A percentile compares a stretch with the other conserved stretches of the same genome.
These are phyloP conservation scores for Guyanaporus albipodus DNA, from an alignment of 768 basidiomycete genomes.

Conservation along the genomic window DNA sequence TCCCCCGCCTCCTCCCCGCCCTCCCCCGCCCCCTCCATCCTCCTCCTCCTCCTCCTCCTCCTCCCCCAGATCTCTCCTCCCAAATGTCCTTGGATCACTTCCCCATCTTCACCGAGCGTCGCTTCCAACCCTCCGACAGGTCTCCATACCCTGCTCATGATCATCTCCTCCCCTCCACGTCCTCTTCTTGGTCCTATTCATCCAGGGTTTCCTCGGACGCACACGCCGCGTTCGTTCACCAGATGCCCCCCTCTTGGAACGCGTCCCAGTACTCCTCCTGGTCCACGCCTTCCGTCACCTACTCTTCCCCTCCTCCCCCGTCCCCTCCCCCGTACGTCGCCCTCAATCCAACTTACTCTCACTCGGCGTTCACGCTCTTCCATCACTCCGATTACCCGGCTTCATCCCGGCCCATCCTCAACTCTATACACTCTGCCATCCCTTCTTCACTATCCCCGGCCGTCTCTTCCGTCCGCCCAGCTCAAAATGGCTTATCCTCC, in stretches of 20 bases:
- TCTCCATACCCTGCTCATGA: conserved; percentile 21
- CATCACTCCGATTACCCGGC: conserved; percentile 21
- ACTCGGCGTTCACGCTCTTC: conserved; percentile 17
- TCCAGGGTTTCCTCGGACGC: conserved; percentile 22
- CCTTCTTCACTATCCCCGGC: conserved; percentile 18
- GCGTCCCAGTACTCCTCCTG: conserved; percentile 13
- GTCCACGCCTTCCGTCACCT: conserved; percentile 15
- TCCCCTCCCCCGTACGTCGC: conserved; percentile 25
- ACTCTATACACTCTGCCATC: conserved; percentile 13
- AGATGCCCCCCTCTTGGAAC: conserved; percentile 21
- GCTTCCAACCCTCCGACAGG: conserved; percentile 29
- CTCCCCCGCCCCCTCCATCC: too few relatives aligned
- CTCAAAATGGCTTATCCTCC: conserved; percentile 19
- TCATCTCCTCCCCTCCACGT: conserved; percentile 16
- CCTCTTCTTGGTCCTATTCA: conserved; percentile 26
- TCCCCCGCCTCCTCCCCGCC: neutral
- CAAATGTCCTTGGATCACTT: conserved; percentile 36
- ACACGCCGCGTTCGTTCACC: conserved; percentile 10
- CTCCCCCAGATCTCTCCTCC: neutral
- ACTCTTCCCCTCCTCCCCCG: conserved; percentile 19
- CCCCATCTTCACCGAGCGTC: conserved; percentile 29
- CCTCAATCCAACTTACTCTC: conserved; percentile 22
- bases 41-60: neutral
- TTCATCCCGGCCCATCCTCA: conserved; percentile 18
- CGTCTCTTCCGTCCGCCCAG: conserved; percentile 7